These are phyloP conservation scores for Pestalotiopsis sp. DNA, from an alignment of 2,329 filamentous ascomycete species.

Conservation along the genomic window DNA sequence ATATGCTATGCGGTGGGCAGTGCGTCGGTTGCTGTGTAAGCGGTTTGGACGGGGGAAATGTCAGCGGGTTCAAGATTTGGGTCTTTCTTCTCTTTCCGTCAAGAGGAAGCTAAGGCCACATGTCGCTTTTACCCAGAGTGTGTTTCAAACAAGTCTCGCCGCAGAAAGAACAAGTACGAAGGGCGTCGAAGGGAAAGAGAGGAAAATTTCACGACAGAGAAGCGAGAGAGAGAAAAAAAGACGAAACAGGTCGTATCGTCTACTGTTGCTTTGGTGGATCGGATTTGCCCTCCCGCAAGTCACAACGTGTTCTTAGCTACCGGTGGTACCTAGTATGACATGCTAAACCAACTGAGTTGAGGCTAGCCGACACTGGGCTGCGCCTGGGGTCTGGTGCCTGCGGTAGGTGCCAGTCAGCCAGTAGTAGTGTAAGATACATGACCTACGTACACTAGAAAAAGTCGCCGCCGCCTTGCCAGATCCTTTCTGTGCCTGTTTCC, in stretches of 20 bases:
- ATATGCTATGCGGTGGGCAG: not conserved
- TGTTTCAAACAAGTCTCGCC: not conserved
- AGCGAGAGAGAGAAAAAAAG: constrained; percentile 12
- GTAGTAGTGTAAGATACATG: not conserved
- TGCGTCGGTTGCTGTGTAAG: not conserved
- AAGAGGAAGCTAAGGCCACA: not conserved
- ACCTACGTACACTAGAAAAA: not conserved
- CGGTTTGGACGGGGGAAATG: not conserved
- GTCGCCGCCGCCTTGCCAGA: constrained; percentile 10
- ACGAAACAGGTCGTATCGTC: constrained; percentile 10
- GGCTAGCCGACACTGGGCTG: not conserved
- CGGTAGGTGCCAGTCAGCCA: not conserved
- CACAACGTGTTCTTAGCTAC: constrained; percentile 19
- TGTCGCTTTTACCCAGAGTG: not conserved
- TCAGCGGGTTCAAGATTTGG: not conserved
- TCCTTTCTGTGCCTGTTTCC: not conserved
- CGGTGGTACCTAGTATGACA: not conserved
- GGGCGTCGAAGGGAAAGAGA: constrained; percentile 11
- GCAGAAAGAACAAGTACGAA: constrained; percentile 17
- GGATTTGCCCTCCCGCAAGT: not conserved
- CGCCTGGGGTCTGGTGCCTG: not conserved
- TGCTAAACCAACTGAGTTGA: not conserved
- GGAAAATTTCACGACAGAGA: not conserved
- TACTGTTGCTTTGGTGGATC: constrained; percentile 4
- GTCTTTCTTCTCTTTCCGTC: not conserved